These are phyloP conservation scores for Leccinellum rugosiceps DNA, from an alignment of 768 basidiomycete genomes.

Conservation along the genomic window DNA sequence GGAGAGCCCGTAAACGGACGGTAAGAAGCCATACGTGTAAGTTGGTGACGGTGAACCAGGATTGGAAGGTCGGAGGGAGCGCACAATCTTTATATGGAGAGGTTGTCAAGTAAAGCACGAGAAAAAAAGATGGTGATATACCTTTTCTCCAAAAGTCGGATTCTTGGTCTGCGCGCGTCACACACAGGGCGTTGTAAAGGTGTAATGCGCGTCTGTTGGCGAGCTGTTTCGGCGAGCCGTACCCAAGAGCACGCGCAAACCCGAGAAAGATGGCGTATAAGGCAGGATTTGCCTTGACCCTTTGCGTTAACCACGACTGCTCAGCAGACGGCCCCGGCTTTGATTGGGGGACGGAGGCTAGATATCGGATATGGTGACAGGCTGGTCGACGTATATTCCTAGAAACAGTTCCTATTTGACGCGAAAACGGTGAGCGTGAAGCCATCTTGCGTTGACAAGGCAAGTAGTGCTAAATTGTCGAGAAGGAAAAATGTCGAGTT, in stretches of 20 bases:
- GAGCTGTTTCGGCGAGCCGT: conserved; percentile 57
- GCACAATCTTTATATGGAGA: conserved; percentile 55
- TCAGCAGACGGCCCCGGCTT: conserved; percentile 6
- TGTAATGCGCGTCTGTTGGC: conserved; percentile 57
- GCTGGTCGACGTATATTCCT: conserved; percentile 7
- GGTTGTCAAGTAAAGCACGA: background rate
- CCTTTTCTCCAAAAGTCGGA: conserved; percentile 63
- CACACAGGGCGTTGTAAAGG: conserved; percentile 57
- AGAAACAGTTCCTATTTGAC: conserved; percentile 4
- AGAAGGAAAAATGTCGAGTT: background rate
- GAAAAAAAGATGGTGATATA: conserved; percentile 27
- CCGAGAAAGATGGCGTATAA: conserved; percentile 45
- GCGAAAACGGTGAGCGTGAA: conserved; percentile 11
- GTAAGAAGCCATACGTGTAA: conserved; percentile 91
- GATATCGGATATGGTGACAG: conserved; percentile 8
- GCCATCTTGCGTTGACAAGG: no score
- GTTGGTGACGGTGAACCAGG: conserved; percentile 94
- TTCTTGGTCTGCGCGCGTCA: conserved; percentile 56
- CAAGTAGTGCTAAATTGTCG: no score
- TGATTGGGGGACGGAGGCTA: conserved; percentile 9
- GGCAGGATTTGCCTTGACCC: conserved; percentile 48
- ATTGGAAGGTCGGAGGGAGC: conserved; percentile 91
- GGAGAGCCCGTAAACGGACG: conserved; percentile 83
- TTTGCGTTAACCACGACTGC: conserved; percentile 55
- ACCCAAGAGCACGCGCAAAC: conserved; percentile 53